Evolutionary conservation across 768 basidiomycete genomes (phyloP).

Genomic region (Obba rivulosa): DNA sequence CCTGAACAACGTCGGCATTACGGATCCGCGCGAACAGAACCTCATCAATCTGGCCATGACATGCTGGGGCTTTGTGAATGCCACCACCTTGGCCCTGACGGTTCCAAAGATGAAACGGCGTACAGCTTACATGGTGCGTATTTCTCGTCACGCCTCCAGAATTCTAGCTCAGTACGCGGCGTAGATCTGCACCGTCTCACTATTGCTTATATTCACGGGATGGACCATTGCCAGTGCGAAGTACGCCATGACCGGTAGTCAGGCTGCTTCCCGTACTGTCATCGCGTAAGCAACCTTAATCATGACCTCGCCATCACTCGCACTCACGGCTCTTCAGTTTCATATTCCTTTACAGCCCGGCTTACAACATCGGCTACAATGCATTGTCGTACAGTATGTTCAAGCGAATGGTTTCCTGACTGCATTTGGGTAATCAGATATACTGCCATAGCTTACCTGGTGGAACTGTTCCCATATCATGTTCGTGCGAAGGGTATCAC

Average conservation of each 20-base stretch:
- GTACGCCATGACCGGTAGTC: slow-evolving; percentile 35
- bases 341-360: slow-evolving; percentile 52
- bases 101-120: slow-evolving; percentile 43
- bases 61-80: slow-evolving; percentile 52
- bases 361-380: slow-evolving; percentile 52
- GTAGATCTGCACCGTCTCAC: slow-evolving; percentile 36
- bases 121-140: slow-evolving; percentile 34
- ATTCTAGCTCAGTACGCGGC: no score
- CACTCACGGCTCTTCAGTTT: slow-evolving; percentile 25
- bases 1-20: slow-evolving; percentile 47
- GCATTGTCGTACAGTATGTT: slow-evolving; percentile 48
- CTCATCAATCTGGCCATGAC: slow-evolving; percentile 51
- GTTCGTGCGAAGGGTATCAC: slow-evolving; percentile 57
- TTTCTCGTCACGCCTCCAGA: slow-evolving; percentile 16
- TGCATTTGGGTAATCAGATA: neutral
- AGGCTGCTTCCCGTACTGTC: slow-evolving; percentile 43
- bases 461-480: slow-evolving; percentile 66
- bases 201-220: slow-evolving; percentile 42
- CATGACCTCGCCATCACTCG: no score
- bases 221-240: slow-evolving; percentile 53
- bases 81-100: slow-evolving; percentile 43
- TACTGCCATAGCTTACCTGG: slow-evolving; percentile 43
- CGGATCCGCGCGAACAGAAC: slow-evolving; percentile 46
- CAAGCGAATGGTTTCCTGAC: neutral
- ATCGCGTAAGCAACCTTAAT: slow-evolving; percentile 35